Percentiles rank a stretch among this genome's conserved stretches.
Evolutionary conservation across 139 green algal species (phyloP).

Genomic region (Volvox reticuliferus): DNA sequence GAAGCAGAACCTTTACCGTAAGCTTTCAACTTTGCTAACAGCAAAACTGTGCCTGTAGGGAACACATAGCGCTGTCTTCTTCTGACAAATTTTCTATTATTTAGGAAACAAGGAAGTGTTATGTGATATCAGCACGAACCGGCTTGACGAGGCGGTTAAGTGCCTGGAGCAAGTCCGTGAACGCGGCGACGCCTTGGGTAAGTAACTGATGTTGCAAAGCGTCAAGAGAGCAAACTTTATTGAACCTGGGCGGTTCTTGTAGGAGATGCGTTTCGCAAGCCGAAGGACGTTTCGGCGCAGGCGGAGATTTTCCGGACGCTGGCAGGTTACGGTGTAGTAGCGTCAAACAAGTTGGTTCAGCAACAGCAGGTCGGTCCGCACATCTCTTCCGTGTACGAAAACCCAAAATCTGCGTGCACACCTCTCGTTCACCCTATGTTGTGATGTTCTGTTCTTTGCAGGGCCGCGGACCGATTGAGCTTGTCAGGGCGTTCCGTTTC

Average conservation of each 20-base stretch:
- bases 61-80: not conserved
- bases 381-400: not conserved
- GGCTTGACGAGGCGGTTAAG: not conserved
- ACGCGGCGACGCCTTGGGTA: not conserved
- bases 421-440: not conserved
- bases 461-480: slow-evolving; percentile 22
- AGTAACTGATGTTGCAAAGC: not conserved
- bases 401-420: not conserved
- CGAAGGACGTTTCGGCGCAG: slow-evolving; percentile 72
- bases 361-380: slow-evolving; percentile 7
- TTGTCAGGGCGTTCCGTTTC: slow-evolving; percentile 8
- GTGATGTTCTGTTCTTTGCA: not conserved
- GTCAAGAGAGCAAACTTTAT: not conserved
- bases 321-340: slow-evolving; percentile 51
- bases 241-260: not conserved
- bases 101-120: slow-evolving; percentile 39
- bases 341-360: slow-evolving; percentile 50
- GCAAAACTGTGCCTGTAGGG: not conserved
- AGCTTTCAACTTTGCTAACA: not conserved
- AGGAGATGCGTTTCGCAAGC: slow-evolving; percentile 36
- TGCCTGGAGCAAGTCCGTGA: not conserved
- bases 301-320: slow-evolving; percentile 71
- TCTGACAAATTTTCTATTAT: not conserved
- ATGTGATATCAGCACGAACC: slow-evolving; percentile 2
- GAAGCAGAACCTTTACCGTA: slow-evolving; percentile 2